Base-by-base conservation (phyloP, 2,329 filamentous ascomycete genomes). In the Penicillium verrucosum region DNA sequence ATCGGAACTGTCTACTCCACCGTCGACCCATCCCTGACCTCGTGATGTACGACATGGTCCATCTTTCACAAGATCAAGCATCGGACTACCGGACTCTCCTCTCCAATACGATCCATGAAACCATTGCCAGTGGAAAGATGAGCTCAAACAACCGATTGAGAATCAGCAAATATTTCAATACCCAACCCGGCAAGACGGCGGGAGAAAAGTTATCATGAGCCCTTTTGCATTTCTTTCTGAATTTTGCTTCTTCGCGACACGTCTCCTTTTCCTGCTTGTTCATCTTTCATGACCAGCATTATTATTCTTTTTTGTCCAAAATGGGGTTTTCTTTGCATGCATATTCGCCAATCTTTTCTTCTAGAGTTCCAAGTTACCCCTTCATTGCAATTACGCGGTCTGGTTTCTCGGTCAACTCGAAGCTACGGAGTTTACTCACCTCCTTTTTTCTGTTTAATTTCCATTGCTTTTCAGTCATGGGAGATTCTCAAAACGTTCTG, bases 1-100 rank as follows among this genome's bases (percentile, higher is more conserved):
- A 89, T 71, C 81, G 81, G 68, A 78, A 81, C 65, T 78, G 81
- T 62, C 75, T 87, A 54, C 76, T 76, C 56, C 82, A 80, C 66
- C 75, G 75, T 57, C 77, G 75, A 61, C 66, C 77, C 12, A 80
- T 86, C 57, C 78, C 80, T 59, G 77, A 82, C 57, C 70, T 76
- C 59, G 75, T 88, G 49, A 80, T 82, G 45, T 70, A 69, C 51
- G 80, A 87, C 68, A 82, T 84, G 65, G 74, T 85, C 43, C 75
- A 80, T 50, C 70, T 86, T 44, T 81, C 84, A 51, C 77, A 78
- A 27, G 16, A 18, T 58, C 70, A 36, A 41, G 10, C 4, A 21
- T 30, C n/a, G 27, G 18, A 52, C 21, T 27, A n/a, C 41, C 36
- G 40, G 23, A 41, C 41, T 4, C 43, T 56, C 10, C 29, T 45